Conservation (phyloP, 2,329 filamentous ascomycete species). For the Fusarium sp. region DNA sequence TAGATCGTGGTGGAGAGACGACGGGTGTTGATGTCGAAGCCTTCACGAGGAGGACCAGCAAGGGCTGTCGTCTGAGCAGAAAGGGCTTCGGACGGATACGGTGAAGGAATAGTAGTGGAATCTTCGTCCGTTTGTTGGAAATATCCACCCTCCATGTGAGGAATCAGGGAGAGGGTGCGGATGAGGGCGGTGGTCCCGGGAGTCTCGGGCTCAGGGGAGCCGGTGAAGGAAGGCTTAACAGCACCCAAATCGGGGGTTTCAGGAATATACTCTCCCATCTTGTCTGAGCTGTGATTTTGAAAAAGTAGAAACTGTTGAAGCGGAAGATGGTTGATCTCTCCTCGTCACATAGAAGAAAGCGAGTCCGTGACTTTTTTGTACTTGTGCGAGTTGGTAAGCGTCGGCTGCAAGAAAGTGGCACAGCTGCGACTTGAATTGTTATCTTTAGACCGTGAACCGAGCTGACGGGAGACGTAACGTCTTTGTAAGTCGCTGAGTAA, state of each 20-base stretch:
- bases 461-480: neutral
- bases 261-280: slow-evolving; percentile 28
- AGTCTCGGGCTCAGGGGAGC: slow-evolving; percentile 34
- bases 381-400: slow-evolving; percentile 9
- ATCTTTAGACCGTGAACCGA: neutral
- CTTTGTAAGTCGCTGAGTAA: slow-evolving; percentile 1
- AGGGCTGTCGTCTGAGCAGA: slow-evolving; percentile 51
- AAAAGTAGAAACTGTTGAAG: neutral
- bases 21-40: slow-evolving; percentile 56
- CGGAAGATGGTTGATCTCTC: neutral
- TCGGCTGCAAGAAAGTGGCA: neutral
- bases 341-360: neutral
- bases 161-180: slow-evolving; percentile 58
- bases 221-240: slow-evolving; percentile 30
- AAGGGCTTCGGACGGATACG: slow-evolving; percentile 50
- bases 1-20: slow-evolving; percentile 71
- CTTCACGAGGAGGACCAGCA: slow-evolving; percentile 48
- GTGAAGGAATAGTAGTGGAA: slow-evolving; percentile 63
- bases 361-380: slow-evolving; percentile 17
- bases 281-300: neutral
- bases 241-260: slow-evolving; percentile 16
- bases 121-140: slow-evolving; percentile 72
- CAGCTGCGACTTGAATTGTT: slow-evolving; percentile 4
- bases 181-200: slow-evolving; percentile 42
- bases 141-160: slow-evolving; percentile 74